Conservation (phyloP, 257 asterid species). For the Penstemon newberryi region DNA sequence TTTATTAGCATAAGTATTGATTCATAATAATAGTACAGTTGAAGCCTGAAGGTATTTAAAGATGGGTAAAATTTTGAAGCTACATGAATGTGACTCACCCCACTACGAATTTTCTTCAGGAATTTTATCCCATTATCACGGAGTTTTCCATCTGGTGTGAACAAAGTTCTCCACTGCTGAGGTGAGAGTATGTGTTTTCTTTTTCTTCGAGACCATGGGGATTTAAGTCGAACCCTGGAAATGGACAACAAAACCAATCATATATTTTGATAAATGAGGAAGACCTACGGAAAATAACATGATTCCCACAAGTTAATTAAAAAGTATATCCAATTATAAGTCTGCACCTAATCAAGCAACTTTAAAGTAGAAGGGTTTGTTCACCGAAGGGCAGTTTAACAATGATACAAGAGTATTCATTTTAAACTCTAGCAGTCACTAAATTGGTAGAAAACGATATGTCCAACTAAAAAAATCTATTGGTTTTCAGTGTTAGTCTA, state of each 20-base stretch:
- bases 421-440: background rate
- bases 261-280: slow-evolving; percentile 21
- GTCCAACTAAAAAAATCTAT: background rate
- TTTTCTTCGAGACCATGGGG: slow-evolving; percentile 95
- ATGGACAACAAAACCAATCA: slow-evolving; percentile 28
- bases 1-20: slow-evolving; percentile 12
- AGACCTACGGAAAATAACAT: slow-evolving; percentile 11
- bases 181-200: slow-evolving; percentile 74
- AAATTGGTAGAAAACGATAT: slow-evolving; percentile 1
- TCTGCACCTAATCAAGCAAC: background rate
- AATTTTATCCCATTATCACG: slow-evolving; percentile 78
- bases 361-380: background rate
- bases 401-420: slow-evolving; percentile 2
- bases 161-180: slow-evolving; percentile 73
- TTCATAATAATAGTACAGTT: background rate
- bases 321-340: background rate
- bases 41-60: background rate
- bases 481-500: background rate
- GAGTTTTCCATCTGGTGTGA: slow-evolving; percentile 80
- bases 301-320: slow-evolving; percentile 8
- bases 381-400: background rate
- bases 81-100: slow-evolving; percentile 56
- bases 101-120: slow-evolving; percentile 93
- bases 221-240: slow-evolving; percentile 75
- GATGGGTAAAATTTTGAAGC: slow-evolving; percentile 14